Conservation (phyloP, 768 basidiomycete genomes). For the Chalciporus sphaerocephalus region DNA sequence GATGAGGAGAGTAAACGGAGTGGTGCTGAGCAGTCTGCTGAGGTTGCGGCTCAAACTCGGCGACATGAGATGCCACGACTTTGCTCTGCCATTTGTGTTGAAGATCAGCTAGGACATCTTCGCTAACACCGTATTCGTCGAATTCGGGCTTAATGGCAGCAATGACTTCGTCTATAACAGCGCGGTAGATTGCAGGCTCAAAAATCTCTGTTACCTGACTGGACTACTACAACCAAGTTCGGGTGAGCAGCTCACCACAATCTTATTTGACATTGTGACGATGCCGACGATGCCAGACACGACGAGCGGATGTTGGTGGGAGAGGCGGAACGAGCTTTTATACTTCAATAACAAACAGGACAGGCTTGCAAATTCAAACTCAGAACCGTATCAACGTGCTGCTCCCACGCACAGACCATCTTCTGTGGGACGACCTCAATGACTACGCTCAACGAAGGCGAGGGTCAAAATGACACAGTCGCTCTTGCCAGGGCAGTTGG, state of each 20-base stretch:
- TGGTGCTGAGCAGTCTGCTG: constrained; percentile 46
- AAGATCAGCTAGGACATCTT: constrained; percentile 84
- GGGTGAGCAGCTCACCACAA: constrained; percentile 89
- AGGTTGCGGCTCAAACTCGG: constrained; percentile 75
- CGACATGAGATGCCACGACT: constrained; percentile 89
- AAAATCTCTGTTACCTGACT: constrained; percentile 49
- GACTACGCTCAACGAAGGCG: no score
- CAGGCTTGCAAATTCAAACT: constrained; percentile 41
- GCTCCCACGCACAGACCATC: constrained; percentile 48
- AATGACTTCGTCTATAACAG: constrained; percentile 97
- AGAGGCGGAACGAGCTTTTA: constrained; percentile 36
- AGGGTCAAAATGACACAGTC: no score
- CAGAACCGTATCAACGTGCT: constrained; percentile 27
- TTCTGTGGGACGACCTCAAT: background rate
- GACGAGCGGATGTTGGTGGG: constrained; percentile 33
- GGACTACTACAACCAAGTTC: constrained; percentile 54
- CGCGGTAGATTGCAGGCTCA: constrained; percentile 89
- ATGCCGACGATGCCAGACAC: constrained; percentile 26
- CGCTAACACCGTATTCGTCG: constrained; percentile 91
- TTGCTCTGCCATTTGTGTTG: constrained; percentile 96
- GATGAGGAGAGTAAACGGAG: constrained; percentile 55
- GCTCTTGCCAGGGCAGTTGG: no score
- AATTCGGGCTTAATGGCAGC: constrained; percentile 85
- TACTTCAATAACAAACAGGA: constrained; percentile 36
- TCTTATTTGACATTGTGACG: constrained; percentile 88